Evolutionary conservation across 2,329 filamentous ascomycete genomes (phyloP), one percentile per base, ranked within the genome.

Genomic region (Lachnellula hyalina): DNA sequence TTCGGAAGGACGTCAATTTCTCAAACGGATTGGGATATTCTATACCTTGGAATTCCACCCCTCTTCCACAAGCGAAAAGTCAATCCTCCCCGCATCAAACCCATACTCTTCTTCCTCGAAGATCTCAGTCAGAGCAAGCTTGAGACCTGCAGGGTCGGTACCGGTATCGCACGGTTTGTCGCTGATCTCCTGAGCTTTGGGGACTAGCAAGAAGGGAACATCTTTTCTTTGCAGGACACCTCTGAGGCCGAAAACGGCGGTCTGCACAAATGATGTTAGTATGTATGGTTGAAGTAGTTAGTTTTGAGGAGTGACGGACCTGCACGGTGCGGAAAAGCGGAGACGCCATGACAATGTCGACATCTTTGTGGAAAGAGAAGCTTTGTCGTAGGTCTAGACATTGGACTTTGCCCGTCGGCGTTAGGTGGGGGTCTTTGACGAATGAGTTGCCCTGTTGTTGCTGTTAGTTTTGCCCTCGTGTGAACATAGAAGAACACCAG

Each of bases 321-420:
- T 88, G 82, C 41, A 96, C 77, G 2, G 90, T 93, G 57, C 90
- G 84, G 47, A 85, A 84, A 60, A 96, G 77, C 4, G 90, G 90
- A 2, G 89, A 94, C 25, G 89, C 84, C 34, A 90, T 79, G 7
- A 95, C 78, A 61, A 86, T 77, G 15, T 85, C 84, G 65, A 93
- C 73, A 35, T 78, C 71, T 60, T 77, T 75, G 68, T 89, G 86
- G 70, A 80, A 73, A 7, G 86, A 81, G 68, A 93, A 95, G 15
- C 63, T 57, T 28, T 75, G 68, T 65, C 78, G 73, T 36, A 96
- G 83, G 12, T 72, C 69, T 25, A 73, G 75, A 73, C 90, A 94
- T 77, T 96, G 90, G 59, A 83, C 68, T 67, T 85, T 77, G 63
- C 91, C 91, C n/a, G 85, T 76, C 0, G 81, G 76, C 1, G 91